phyloP scores from a whole-genome alignment of 129 eudicot species.

The Flaveria robusta region DNA sequence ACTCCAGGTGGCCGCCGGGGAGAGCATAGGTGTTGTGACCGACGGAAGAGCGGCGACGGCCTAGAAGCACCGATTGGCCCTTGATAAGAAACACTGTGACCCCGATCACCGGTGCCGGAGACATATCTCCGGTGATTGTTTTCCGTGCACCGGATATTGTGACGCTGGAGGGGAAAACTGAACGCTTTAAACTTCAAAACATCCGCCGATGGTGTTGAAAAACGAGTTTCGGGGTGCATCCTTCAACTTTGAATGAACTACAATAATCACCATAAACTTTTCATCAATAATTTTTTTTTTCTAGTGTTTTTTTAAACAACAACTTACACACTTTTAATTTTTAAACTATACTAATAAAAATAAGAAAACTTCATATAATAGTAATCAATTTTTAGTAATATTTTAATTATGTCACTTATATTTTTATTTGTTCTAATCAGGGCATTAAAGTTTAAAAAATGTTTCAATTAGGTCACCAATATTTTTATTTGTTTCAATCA shows the following conservation, averaged over 20 bases:
- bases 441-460: no score
- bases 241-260: slow-evolving; percentile 8
- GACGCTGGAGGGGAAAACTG: background rate
- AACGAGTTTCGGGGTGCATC: background rate
- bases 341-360: no score
- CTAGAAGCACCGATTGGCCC: slow-evolving; percentile 59
- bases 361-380: no score
- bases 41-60: slow-evolving; percentile 71
- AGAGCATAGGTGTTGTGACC: slow-evolving; percentile 76
- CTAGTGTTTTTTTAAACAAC: no score
- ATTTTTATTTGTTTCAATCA: no score
- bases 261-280: background rate
- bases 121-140: slow-evolving; percentile 15
- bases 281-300: background rate
- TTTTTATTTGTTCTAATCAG: no score
- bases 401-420: no score
- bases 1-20: slow-evolving; percentile 94
- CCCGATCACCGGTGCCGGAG: slow-evolving; percentile 55
- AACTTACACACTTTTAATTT: no score
- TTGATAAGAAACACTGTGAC: slow-evolving; percentile 76
- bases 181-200: background rate
- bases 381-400: no score
- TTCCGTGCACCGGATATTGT: background rate
- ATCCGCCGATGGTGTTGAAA: background rate
- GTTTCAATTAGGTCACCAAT: no score